Evolutionary conservation across 1,284 basidiomycete species (phyloP), one percentile per base, ranked within the genome.

Genomic region (Ustilago loliicola): DNA sequence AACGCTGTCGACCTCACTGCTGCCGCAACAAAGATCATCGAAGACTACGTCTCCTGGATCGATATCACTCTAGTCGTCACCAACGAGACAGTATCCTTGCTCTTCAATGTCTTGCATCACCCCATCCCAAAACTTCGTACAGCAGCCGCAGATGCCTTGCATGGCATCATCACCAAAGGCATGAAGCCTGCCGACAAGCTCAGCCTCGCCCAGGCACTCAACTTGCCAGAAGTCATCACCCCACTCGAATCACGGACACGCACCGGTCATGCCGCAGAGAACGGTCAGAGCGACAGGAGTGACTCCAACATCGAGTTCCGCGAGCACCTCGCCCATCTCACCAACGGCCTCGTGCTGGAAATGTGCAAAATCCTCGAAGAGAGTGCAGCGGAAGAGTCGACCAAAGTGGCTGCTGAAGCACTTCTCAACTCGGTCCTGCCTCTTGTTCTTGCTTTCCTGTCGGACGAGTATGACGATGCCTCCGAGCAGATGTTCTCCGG

Each of bases 1-100:
- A 32, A 87, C 87, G 42, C 86, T 87, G 53, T 86, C 89, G 77
- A 87, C 89, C 81, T 91, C 91, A 89, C 90, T 42, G 91, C 91
- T 66, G 88, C 92, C 13, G 96, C 97, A 82, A 90, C 98, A 69
- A 90, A 93, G 74, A 94, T 97, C 2, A 93, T 97, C 83, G 93
- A 92, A 11, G 94, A 95, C 48, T 99, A 98, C 87, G 95, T 94
- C 77, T 94, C 95, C 10, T 99, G 97, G 97, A 93, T 99, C 81
- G 98, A 99, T 85, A 96, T 99, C 83, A 94, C 94, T 81, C 89
- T 99, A 66, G 94, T 97, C 32, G 93, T 99, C 72, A 98, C 95
- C 1, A 94, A 93, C 25, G 91, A 91, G 11, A 95, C 95, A 0
- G 91, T 99, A 30, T 91, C 92, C 7, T 88, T 99, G 54, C 90